Evolutionary conservation across 805 yeast species (phyloP), one percentile per base, ranked within the genome.

Genomic region (Priceomyces castillae): DNA sequence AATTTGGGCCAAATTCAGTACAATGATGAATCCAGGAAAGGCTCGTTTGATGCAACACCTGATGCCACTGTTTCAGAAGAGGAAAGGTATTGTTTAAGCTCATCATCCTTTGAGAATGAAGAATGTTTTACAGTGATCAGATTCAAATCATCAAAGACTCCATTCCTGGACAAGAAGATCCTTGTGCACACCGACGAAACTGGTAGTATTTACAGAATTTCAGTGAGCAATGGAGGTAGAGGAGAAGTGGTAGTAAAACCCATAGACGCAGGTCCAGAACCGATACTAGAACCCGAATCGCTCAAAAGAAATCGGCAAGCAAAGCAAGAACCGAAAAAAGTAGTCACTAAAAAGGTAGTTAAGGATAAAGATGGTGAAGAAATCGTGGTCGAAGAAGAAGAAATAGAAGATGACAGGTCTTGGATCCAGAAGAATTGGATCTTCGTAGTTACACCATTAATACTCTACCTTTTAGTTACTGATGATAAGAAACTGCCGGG

Each of bases 351-450:
- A 53, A 59, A 51, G 30, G 44, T 42, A 10, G 46, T 54, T 9
- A 52, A 37, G 34, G 60, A 61, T 40, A 60, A 57, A 10, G 45
- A 56, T 1, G 68, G 67, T 1, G 59, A 56, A 40, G 44, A 43
- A 19, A 62, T 54, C 1, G 60, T 54, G 44, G 59, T 56, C 18
- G 61, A 57, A 28, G 52, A 44, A 12, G 52, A 47, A 28, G 56
- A 48, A 18, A 61, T 49, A 35, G 65, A 53, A 16, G 67, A 57
- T 37, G 56, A 55, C 12, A 54, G 68, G 30, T 73, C 82, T 4
- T 80, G 79, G 60, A 62, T 81, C 14, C 84, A 80, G 55, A 74
- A 75, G 57, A 75, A 81, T 60, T 81, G 86, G 86, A 68, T 78
- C 71, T 80, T 76, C 57, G 64, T 81, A 19, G 78, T 78, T 6